Base-by-base conservation (phyloP, 495 filamentous ascomycete genomes). In the Talaromyces stipitatus region DNA sequence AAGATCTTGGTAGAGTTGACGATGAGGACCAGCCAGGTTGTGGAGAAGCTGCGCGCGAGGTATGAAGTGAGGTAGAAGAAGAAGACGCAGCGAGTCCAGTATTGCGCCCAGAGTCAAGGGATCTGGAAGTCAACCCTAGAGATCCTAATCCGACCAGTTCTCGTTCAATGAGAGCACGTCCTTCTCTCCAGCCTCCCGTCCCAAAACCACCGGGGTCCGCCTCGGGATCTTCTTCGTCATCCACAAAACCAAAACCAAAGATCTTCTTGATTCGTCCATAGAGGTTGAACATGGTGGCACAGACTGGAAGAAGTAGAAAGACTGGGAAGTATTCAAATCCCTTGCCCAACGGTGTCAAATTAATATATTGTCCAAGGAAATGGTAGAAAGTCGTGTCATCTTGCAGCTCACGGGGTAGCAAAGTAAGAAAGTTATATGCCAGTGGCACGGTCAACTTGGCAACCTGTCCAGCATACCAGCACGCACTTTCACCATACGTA, bases 391-490 rank as follows among this genome's bases (percentile, higher is more conserved):
- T 82, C 8, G 91, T 96, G 14, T 71, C 64, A 38, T 76, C 66
- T 63, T 88, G 90, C 30, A 92, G 75, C 5, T 69, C 72, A 22
- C 72, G 79, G 6, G 86, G 85, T 18, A 96, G 67, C 62, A 97
- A 91, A 3, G 91, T 95, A 66, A 95, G 80, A 65, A 98, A 97
- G 69, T 98, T 97, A 78, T 95, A 97, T 18, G 89, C 85, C 16
- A 97, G 79, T 2, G 94, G 94, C 4, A 97, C 91, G 29, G 89
- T 95, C 28, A 98, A 80, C 52, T 88, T 85, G 8, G 94, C 92
- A 26, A 96, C 88, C 61, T 96, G 89, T 27, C 86, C 83, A 9
- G 90, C 86, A 70, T 96, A 98, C 90, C 94, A 98, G 58, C 91
- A 92, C 3, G 94, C 94, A 51, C 85, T 89, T 67, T 96, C 92